These are phyloP conservation scores for Pecoramyces ruminantium DNA, from an alignment of 192 early-diverging fungal species.

Conservation along the genomic window DNA sequence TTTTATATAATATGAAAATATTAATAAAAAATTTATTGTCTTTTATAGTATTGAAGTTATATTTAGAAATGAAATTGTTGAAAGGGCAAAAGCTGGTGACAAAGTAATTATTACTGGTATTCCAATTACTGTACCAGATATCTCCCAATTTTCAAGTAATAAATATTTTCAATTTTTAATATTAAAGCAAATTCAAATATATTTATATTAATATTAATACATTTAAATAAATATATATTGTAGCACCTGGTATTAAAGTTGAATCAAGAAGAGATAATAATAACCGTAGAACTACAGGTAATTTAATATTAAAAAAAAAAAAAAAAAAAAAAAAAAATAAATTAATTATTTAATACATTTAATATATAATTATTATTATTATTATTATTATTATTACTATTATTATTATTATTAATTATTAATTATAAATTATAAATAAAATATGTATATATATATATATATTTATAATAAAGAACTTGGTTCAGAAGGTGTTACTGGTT, in stretches of 20 bases:
- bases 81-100: constrained; percentile 90
- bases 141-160: constrained; percentile 55
- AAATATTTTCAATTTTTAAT: too few relatives aligned
- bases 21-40: too few relatives aligned
- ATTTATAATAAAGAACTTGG: constrained; percentile 31
- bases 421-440: too few relatives aligned
- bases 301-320: not conserved
- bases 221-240: too few relatives aligned
- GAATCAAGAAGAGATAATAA: not conserved
- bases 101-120: constrained; percentile 73
- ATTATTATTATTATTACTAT: too few relatives aligned
- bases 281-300: not conserved
- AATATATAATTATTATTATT: too few relatives aligned
- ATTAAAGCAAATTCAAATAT: not conserved
- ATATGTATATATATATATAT: too few relatives aligned
- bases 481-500: constrained; percentile 64
- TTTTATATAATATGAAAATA: too few relatives aligned
- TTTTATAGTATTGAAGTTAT: constrained; percentile 71
- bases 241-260: not conserved
- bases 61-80: constrained; percentile 80
- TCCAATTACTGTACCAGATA: constrained; percentile 83
- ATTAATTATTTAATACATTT: too few relatives aligned
- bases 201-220: not conserved
- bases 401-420: too few relatives aligned
- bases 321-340: too few relatives aligned